Conservation (phyloP, 2,329 filamentous ascomycete species). For the Penicillium aurantiogriseum region DNA sequence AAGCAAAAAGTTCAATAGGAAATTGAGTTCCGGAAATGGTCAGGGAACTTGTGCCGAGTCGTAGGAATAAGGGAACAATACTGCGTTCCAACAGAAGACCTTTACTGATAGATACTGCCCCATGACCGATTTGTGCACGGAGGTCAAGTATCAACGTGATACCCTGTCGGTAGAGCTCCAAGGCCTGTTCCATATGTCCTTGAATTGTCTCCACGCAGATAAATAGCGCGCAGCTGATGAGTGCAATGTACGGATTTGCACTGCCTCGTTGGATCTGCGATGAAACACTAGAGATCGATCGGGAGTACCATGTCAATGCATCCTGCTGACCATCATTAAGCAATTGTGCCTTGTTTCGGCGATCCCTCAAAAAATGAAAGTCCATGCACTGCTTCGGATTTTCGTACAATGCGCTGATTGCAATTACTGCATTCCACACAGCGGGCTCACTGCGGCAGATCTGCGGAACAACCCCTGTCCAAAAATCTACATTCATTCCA, state of each 20-base stretch:
- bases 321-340: slow-evolving; percentile 14
- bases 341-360: not conserved
- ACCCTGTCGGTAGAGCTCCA: slow-evolving; percentile 29
- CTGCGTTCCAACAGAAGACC: slow-evolving; percentile 25
- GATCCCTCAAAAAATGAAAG: slow-evolving; percentile 8
- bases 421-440: slow-evolving; percentile 27
- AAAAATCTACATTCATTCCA: slow-evolving; percentile 21
- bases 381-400: slow-evolving; percentile 15
- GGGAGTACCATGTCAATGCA: slow-evolving; percentile 34
- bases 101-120: slow-evolving; percentile 15
- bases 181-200: slow-evolving; percentile 25
- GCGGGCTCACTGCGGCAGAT: slow-evolving; percentile 25
- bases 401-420: slow-evolving; percentile 24
- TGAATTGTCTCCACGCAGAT: slow-evolving; percentile 35
- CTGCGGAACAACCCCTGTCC: slow-evolving; percentile 21
- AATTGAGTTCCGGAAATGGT: slow-evolving; percentile 10
- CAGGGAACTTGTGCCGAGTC: slow-evolving; percentile 23
- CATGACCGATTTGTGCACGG: slow-evolving; percentile 15
- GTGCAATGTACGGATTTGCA: slow-evolving; percentile 26
- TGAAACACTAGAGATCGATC: slow-evolving; percentile 29
- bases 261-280: slow-evolving; percentile 24
- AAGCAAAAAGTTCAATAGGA: slow-evolving; percentile 8
- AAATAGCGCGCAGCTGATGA: slow-evolving; percentile 35
- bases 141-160: slow-evolving; percentile 24
- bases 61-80: slow-evolving; percentile 31